These are phyloP conservation scores for Croton setiger DNA, from an alignment of 441 rosid species.

Conservation along the genomic window DNA sequence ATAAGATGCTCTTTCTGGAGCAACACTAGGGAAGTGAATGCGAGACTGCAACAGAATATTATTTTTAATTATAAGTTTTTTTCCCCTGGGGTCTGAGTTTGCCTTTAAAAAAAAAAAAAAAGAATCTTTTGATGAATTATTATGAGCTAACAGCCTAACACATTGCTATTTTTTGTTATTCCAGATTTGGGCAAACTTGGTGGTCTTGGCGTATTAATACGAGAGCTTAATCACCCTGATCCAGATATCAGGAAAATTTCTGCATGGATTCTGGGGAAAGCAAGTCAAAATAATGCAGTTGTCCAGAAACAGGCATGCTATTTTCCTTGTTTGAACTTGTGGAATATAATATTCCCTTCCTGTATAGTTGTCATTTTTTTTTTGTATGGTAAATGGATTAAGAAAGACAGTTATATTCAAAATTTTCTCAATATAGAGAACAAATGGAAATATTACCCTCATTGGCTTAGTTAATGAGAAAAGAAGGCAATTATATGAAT, in stretches of 20 bases:
- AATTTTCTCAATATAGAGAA: no score
- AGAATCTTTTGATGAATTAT: background rate
- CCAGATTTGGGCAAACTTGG: conserved; percentile 84
- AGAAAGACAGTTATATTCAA: no score
- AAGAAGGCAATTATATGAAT: no score
- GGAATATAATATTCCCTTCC: no score
- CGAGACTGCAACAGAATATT: background rate
- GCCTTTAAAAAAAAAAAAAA: no score
- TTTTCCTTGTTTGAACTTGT: conserved; percentile 12
- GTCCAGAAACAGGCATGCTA: conserved; percentile 67
- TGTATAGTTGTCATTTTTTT: no score
- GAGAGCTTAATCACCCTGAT: conserved; percentile 63
- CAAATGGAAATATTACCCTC: no score
- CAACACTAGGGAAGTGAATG: background rate
- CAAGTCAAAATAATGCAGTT: conserved; percentile 81
- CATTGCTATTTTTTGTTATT: conserved; percentile 14
- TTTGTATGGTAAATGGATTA: no score
- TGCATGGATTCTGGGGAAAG: conserved; percentile 94
- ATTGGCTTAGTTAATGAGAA: no score
- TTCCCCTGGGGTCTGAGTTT: background rate
- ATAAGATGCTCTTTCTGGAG: background rate
- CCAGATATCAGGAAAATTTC: conserved; percentile 63
- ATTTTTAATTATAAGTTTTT: background rate
- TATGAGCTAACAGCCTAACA: conserved; percentile 13
- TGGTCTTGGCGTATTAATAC: conserved; percentile 51